These are phyloP conservation scores for Collybiopsis confluens DNA, from an alignment of 768 basidiomycete genomes.

Conservation along the genomic window DNA sequence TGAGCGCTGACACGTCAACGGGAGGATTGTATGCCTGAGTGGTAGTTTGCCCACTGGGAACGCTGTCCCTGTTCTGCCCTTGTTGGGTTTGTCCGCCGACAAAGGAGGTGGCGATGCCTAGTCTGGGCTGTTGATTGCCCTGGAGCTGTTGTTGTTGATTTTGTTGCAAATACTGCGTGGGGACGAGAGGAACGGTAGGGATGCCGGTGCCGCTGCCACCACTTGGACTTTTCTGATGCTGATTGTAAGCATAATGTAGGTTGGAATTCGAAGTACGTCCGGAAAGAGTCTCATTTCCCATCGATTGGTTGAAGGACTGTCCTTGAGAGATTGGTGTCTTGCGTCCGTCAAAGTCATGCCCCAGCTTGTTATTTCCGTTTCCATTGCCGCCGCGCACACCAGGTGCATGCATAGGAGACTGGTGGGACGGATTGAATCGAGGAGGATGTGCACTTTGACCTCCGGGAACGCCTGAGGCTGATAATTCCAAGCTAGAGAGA, in stretches of 20 bases:
- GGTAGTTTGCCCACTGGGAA: conserved; percentile 29
- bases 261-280: conserved; percentile 66
- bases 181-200: conserved; percentile 71
- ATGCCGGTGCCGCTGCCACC: conserved; percentile 30
- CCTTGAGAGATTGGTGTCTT: conserved; percentile 51
- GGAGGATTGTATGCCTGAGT: conserved; percentile 47
- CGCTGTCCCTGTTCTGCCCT: conserved; percentile 17
- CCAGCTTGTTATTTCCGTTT: conserved; percentile 35
- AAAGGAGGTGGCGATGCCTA: conserved; percentile 34
- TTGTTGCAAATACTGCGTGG: conserved; percentile 68
- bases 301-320: conserved; percentile 36
- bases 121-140: conserved; percentile 28
- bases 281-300: conserved; percentile 44
- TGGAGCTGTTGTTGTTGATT: conserved; percentile 48
- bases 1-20: conserved; percentile 81
- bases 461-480: conserved; percentile 22
- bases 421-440: conserved; percentile 55
- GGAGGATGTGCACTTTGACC: conserved; percentile 51
- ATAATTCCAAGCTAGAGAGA: conserved; percentile 63
- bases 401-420: conserved; percentile 42
- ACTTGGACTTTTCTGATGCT: conserved; percentile 29
- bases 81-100: conserved; percentile 14
- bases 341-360: conserved; percentile 61
- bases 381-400: conserved; percentile 36
- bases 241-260: conserved; percentile 57